Evolutionary conservation across 2,329 filamentous ascomycete genomes (phyloP), one percentile per base, ranked within the genome.

Genomic region (Fusarium sp.): DNA sequence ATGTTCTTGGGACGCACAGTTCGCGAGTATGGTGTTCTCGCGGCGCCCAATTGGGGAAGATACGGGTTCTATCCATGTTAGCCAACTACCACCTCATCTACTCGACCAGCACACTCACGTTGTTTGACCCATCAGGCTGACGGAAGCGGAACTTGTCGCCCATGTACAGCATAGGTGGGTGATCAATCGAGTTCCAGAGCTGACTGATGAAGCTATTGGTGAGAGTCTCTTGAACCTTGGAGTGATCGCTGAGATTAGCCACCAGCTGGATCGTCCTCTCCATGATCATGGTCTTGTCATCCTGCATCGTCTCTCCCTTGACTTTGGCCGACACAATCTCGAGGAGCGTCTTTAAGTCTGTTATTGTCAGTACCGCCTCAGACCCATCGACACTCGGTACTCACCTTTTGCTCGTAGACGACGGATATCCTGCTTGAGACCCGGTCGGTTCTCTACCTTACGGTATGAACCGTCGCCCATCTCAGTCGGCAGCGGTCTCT

Each of bases 271-370:
- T 93, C 7, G 91, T 84, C 9, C 88, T 84, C 77, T 94, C 92
- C 88, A 94, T 92, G 44, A 93, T 82, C 84, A 93, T 92, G 3
- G 89, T 92, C 80, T 91, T 92, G 81, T 95, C 93, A 72, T 95
- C 90, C 7, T 88, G 79, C 13, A 90, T 82, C 47, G 87, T 82
- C 59, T 85, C 84, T 2, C 91, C 89, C 70, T 87, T 90, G 33
- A 89, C 77, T 78, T 92, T 89, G 64, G 81, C 84, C 56, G 86
- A 85, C 59, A 93, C 81, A 38, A 93, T 80, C 7, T 87, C 83
- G 44, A 87, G 78, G 19, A 93, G 80, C 0, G 91, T 92, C 72
- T 86, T 85, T 44, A 91, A 76, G 69, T 93, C 91, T 83, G 31
- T 8, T 78, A 73, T 38, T 79, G 33, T 75, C 26, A 75, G 69